Evolutionary conservation across 148 eudicot genomes (phyloP).

Genomic region (Fagopyrum homotropicum): DNA sequence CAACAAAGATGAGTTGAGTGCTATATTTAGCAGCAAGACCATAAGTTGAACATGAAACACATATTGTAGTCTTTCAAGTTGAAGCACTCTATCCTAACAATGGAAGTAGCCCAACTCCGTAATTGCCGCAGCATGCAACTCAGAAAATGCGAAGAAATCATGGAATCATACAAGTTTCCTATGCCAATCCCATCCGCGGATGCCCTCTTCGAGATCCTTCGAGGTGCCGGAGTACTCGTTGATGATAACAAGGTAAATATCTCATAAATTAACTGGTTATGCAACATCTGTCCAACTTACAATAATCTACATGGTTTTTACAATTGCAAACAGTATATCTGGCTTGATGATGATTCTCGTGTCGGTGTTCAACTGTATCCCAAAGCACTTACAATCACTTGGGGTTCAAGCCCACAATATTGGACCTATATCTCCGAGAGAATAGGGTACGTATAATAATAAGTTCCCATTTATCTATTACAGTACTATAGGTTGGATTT

Average conservation of each 20-base stretch:
- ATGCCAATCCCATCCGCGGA: not conserved
- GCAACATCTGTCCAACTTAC: too few relatives aligned
- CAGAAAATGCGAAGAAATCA: not conserved
- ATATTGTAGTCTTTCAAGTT: too few relatives aligned
- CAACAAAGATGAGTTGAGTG: too few relatives aligned
- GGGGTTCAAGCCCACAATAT: not conserved
- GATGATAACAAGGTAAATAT: not conserved
- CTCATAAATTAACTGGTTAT: not conserved
- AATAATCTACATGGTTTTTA: too few relatives aligned
- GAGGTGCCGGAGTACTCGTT: not conserved
- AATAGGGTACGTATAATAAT: too few relatives aligned
- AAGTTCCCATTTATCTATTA: too few relatives aligned
- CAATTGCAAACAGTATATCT: not conserved
- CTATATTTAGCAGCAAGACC: too few relatives aligned
- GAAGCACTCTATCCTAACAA: too few relatives aligned
- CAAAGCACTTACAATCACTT: constrained; percentile 1
- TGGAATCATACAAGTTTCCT: not conserved
- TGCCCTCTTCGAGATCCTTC: not conserved
- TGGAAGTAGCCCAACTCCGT: not conserved
- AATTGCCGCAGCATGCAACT: too few relatives aligned
- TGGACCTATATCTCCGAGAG: not conserved
- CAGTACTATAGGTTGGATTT: too few relatives aligned
- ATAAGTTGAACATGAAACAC: too few relatives aligned
- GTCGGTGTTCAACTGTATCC: not conserved
- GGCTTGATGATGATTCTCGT: not conserved